Evolutionary conservation across 2,329 filamentous ascomycete genomes (phyloP).

Genomic region (Aspergillus nomiae): DNA sequence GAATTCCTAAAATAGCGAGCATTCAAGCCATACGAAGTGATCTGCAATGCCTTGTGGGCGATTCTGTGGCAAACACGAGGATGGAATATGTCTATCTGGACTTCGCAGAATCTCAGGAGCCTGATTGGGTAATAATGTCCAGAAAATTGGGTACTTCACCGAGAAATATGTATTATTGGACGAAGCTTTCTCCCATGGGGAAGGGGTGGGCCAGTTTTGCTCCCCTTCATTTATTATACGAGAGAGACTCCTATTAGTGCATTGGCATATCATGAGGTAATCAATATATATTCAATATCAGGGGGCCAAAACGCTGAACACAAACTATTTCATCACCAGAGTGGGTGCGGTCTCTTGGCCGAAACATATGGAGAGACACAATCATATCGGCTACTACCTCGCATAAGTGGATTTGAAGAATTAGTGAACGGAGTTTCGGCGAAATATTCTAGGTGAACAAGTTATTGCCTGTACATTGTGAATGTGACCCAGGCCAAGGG

Average conservation of each 20-base stretch:
- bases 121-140: background rate
- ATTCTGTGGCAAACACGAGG: background rate
- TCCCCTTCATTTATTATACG: background rate
- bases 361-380: background rate
- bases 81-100: background rate
- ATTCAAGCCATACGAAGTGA: background rate
- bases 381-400: no score
- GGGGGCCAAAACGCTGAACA: background rate
- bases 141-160: background rate
- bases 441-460: background rate
- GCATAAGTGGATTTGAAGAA: background rate
- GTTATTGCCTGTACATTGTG: background rate
- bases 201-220: background rate
- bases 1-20: background rate
- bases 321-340: background rate
- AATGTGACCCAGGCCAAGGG: background rate
- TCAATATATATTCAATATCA: background rate
- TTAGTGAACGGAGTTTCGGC: rapidly evolving
- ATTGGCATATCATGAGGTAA: background rate
- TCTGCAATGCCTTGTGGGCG: background rate
- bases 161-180: background rate
- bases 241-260: background rate
- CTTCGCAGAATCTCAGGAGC: background rate
- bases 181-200: background rate
- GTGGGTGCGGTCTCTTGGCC: background rate